A percentile compares a stretch with the other conserved stretches of the same genome.
Conservation (phyloP, 495 filamentous ascomycete species). For the Neurospora tetraspora region DNA sequence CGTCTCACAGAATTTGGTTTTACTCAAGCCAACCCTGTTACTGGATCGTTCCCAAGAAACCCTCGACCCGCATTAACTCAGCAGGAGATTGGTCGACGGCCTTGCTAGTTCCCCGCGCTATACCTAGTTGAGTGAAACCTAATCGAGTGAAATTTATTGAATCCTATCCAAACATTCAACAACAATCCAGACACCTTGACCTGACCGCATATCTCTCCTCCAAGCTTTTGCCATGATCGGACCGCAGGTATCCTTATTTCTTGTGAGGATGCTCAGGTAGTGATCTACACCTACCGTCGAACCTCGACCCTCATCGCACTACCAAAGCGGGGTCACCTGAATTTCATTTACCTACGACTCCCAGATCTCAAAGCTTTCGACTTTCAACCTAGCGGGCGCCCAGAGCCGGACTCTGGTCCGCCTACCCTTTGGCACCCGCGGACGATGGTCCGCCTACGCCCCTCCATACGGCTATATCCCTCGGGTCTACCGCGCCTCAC, state of each 20-base stretch:
- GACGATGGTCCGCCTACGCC: not conserved
- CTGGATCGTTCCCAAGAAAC: no score
- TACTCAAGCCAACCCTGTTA: no score
- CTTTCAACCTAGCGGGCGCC: not conserved
- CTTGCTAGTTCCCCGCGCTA: no score
- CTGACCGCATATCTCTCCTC: not conserved
- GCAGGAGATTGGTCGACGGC: no score
- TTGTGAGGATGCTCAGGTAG: not conserved
- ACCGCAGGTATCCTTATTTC: not conserved
- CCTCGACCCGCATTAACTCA: no score
- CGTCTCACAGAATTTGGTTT: no score
- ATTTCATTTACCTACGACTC: not conserved
- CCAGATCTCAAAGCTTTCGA: not conserved
- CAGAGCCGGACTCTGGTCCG: not conserved
- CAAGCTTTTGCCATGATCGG: not conserved
- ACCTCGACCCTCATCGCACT: not conserved
- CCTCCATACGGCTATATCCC: not conserved
- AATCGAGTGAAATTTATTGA: not conserved
- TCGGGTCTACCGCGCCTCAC: not conserved
- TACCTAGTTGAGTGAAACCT: no score
- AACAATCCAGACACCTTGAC: not conserved
- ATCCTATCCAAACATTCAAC: not conserved
- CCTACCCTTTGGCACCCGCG: not conserved
- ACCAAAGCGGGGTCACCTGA: not conserved
- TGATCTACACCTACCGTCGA: not conserved